Evolutionary conservation across 345 rosid species (phyloP).

Genomic region (Heritiera littoralis): DNA sequence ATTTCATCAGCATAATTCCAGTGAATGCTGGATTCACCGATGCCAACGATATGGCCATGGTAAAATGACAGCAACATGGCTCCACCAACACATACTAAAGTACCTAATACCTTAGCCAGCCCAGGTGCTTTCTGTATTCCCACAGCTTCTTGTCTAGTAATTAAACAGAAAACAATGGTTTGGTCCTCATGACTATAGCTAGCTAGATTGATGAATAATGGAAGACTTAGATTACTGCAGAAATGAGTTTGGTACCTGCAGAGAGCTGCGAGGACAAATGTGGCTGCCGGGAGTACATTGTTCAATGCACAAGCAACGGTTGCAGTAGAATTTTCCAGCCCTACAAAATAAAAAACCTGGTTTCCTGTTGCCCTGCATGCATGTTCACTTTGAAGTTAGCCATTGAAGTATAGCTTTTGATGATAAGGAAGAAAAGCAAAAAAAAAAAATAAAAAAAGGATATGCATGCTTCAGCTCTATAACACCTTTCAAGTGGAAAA

Average conservation of each 20-base stretch:
- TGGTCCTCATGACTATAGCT: neutral
- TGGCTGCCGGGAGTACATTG: slow-evolving; percentile 71
- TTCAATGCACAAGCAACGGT: slow-evolving; percentile 76
- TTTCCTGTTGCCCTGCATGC: slow-evolving; percentile 60
- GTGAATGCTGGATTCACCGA: slow-evolving; percentile 68
- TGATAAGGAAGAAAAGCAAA: too few relatives aligned
- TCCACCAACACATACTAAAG: slow-evolving; percentile 71
- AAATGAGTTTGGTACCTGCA: slow-evolving; percentile 45
- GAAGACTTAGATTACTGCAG: neutral
- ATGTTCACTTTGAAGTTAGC: slow-evolving; percentile 9
- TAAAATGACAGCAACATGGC: slow-evolving; percentile 94
- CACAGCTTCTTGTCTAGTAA: slow-evolving; percentile 65
- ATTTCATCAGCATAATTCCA: slow-evolving; percentile 62
- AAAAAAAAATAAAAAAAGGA: too few relatives aligned
- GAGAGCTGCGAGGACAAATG: slow-evolving; percentile 74
- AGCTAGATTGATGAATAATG: too few relatives aligned
- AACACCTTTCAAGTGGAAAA: neutral
- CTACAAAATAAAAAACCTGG: slow-evolving; percentile 81
- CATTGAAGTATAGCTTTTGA: neutral
- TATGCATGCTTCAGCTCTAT: too few relatives aligned
- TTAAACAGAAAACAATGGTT: neutral
- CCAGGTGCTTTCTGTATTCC: slow-evolving; percentile 60
- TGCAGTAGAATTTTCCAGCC: slow-evolving; percentile 67
- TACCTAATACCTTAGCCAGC: slow-evolving; percentile 76
- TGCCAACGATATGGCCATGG: slow-evolving; percentile 62